Evolutionary conservation across 257 asterid genomes (phyloP).

Genomic region (Solanum pinnatisectum): DNA sequence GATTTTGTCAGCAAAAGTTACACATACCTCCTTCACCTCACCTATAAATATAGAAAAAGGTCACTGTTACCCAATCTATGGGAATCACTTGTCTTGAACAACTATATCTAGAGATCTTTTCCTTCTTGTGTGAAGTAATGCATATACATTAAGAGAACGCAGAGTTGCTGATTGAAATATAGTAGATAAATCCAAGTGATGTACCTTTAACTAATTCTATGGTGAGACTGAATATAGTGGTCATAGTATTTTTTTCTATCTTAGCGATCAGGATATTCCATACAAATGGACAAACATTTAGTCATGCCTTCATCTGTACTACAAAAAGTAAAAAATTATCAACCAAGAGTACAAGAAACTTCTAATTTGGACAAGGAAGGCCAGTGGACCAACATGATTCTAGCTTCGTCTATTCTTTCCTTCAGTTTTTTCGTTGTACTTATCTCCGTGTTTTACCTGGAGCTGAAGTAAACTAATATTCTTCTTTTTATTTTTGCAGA

Average conservation of each 20-base stretch:
- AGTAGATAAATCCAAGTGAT: background rate
- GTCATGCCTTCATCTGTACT: background rate
- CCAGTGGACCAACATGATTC: background rate
- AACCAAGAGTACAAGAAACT: background rate
- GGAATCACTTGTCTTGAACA: background rate
- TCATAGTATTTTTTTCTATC: background rate
- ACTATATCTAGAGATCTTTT: background rate
- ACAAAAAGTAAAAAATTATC: background rate
- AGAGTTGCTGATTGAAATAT: background rate
- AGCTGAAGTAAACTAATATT: background rate
- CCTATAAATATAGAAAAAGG: background rate
- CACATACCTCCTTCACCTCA: background rate
- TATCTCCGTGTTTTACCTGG: background rate
- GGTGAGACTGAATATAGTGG: background rate
- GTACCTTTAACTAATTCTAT: background rate
- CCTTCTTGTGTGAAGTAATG: background rate
- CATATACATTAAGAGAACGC: background rate
- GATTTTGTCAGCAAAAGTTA: background rate
- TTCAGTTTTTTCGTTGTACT: background rate
- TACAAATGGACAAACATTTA: background rate
- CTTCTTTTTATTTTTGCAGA: slow-evolving; percentile 32
- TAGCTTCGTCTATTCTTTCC: background rate
- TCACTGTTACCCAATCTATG: background rate
- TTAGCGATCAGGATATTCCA: background rate
- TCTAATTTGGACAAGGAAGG: background rate